phyloP scores from a whole-genome alignment of 2,329 filamentous ascomycete species.

The Tolypocladium guangdongense region DNA sequence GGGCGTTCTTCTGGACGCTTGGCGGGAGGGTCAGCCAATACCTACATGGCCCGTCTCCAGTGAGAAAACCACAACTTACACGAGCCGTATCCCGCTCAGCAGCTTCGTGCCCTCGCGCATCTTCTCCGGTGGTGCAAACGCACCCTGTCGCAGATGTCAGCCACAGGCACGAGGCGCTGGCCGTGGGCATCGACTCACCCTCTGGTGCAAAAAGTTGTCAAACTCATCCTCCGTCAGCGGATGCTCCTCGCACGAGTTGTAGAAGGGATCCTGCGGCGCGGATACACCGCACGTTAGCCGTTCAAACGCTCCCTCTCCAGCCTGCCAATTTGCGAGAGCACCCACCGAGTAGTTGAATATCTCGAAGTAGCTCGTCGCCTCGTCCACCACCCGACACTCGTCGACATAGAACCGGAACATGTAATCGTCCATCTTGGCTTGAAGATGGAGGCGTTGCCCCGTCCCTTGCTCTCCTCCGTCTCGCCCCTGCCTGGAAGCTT shows the following conservation, averaged over 20 bases:
- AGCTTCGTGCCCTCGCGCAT: constrained; percentile 31
- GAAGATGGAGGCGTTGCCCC: not conserved
- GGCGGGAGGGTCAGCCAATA: not conserved
- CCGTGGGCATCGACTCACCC: constrained; percentile 25
- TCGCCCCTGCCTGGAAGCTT: not conserved
- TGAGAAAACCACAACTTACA: constrained; percentile 30
- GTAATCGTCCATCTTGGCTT: constrained; percentile 44
- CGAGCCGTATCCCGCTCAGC: constrained; percentile 39
- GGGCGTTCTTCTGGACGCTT: constrained; percentile 45
- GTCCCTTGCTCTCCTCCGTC: not conserved
- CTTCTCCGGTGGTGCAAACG: constrained; percentile 35
- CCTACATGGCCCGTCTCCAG: not conserved
- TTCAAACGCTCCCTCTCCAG: not conserved
- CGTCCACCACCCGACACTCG: constrained; percentile 35
- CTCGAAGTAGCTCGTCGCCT: constrained; percentile 45
- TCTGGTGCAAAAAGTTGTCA: constrained; percentile 41
- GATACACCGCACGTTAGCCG: not conserved
- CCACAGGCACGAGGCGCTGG: not conserved
- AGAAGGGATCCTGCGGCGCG: constrained; percentile 32
- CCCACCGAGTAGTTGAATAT: constrained; percentile 49
- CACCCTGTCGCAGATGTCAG: constrained; percentile 28
- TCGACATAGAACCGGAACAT: constrained; percentile 40
- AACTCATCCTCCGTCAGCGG: constrained; percentile 42
- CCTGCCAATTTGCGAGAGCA: not conserved
- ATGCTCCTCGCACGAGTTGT: constrained; percentile 41